Conservation (phyloP, 2,329 filamentous ascomycete species). For the Fusarium armeniacum region DNA sequence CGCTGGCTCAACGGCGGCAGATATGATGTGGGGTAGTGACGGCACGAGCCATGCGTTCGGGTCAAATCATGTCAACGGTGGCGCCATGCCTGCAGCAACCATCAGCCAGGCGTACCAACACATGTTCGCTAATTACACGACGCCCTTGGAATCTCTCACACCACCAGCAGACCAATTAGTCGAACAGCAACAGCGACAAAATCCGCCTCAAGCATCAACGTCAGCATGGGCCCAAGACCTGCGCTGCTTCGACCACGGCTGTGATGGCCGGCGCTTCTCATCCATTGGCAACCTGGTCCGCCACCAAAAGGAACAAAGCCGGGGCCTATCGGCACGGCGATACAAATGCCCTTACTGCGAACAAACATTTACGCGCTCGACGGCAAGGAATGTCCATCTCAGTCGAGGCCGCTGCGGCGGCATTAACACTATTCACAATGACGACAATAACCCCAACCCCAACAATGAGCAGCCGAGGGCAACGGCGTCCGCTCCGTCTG, state of each 20-base stretch:
- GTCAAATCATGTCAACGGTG: constrained; percentile 12
- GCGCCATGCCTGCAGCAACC: constrained; percentile 12
- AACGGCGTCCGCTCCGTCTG: constrained; percentile 13
- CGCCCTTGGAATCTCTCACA: constrained; percentile 5
- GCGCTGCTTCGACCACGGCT: constrained; percentile 16
- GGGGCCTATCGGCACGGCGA: constrained; percentile 14
- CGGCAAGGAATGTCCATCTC: constrained; percentile 17
- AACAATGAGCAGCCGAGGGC: constrained; percentile 1
- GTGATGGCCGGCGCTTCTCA: constrained; percentile 17
- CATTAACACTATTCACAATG: constrained; percentile 8
- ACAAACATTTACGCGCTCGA: constrained; percentile 16
- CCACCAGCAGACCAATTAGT: constrained; percentile 13
- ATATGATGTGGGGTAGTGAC: constrained; percentile 10
- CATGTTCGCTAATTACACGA: constrained; percentile 12
- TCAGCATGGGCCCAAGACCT: constrained; percentile 15
- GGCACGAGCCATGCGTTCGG: constrained; percentile 13
- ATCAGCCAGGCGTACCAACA: constrained; percentile 12
- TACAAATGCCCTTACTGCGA: constrained; percentile 14
- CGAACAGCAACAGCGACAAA: constrained; percentile 12
- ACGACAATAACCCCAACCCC: not conserved
- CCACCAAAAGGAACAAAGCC: constrained; percentile 16
- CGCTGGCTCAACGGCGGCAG: constrained; percentile 4
- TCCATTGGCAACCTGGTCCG: constrained; percentile 16
- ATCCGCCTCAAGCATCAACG: constrained; percentile 14
- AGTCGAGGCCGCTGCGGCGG: constrained; percentile 15